Evolutionary conservation across 805 yeast genomes (phyloP), one percentile per base, ranked within the genome.

Genomic region (Teunomyces aglyptinius): DNA sequence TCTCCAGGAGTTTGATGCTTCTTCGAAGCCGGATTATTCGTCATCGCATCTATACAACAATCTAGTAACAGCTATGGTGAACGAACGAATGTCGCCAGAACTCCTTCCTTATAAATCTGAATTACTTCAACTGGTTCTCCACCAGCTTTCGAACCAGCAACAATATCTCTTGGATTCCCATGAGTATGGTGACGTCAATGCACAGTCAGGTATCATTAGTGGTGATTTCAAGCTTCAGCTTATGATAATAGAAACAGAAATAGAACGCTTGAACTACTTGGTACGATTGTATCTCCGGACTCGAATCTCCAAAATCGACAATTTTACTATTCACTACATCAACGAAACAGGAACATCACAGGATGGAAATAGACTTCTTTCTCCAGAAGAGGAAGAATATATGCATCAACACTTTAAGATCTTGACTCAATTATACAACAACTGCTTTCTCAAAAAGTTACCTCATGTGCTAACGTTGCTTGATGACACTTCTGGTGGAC

Each of bases 61-160:
- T 27, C 68, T 91, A 38, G 73, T 79, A 18, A 75, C 73, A 24
- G 81, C 82, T 2, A 92, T 96, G 97, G 68, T 86, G 26, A 79
- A 85, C 44, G 99, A 94, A 61, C 75, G 96, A 45, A 82, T 82
- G 75, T 73, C 94, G 1, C 98, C 97, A 0, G 96, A 89, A 48
- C 66, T 94, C n/a, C 68, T 92, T 38, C 87, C 85, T 1, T 92
- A 86, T 60, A 83, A 89, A 49, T 75, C 75, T 12, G 72, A 66
- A 3, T 68, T 90, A 31, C 64, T 94, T 56, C 76, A 76, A 3
- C 63, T 82, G 31, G 75, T 87, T 18, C 63, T 89, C 47, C 66
- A 63, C 1, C 75, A 87, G 51, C 70, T 91, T 24, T 79, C 86
- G 45, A 71, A 71, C 40, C 91, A 89, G 63, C 81, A 89, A 47